Percentiles rank a stretch among this genome's conserved stretches.
These are phyloP conservation scores for Fusarium setosum DNA, from an alignment of 2,329 filamentous ascomycete species.

Conservation along the genomic window DNA sequence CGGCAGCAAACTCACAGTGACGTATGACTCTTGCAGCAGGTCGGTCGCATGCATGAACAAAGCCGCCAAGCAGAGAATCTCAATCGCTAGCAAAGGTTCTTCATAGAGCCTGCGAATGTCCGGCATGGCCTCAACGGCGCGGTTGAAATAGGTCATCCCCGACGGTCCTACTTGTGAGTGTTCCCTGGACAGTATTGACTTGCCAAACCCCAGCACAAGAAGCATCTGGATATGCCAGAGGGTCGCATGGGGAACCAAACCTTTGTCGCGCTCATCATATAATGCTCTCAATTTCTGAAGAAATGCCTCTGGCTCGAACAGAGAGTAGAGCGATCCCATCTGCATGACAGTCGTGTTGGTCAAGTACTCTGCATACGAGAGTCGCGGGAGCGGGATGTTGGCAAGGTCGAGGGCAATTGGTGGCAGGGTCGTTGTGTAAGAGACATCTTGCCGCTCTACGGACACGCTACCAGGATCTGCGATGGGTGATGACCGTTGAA, in stretches of 20 bases:
- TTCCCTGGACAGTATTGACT: slow-evolving; percentile 33
- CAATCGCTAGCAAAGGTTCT: slow-evolving; percentile 31
- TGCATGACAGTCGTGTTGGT: slow-evolving; percentile 31
- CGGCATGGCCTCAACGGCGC: slow-evolving; percentile 29
- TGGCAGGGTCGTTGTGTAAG: slow-evolving; percentile 22
- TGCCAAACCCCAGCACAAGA: slow-evolving; percentile 29
- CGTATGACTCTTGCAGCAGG: slow-evolving; percentile 33
- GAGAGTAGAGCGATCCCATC: slow-evolving; percentile 27
- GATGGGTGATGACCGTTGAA: slow-evolving; percentile 20
- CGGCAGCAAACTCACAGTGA: slow-evolving; percentile 13
- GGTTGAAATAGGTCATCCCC: slow-evolving; percentile 31
- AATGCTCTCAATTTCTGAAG: slow-evolving; percentile 17
- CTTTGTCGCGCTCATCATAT: slow-evolving; percentile 11
- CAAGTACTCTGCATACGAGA: slow-evolving; percentile 31
- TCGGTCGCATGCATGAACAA: slow-evolving; percentile 37
- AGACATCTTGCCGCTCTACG: slow-evolving; percentile 29
- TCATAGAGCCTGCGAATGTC: slow-evolving; percentile 32
- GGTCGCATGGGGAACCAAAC: not conserved
- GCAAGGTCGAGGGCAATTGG: slow-evolving; percentile 25
- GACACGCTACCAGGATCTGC: slow-evolving; percentile 24
- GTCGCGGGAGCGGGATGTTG: slow-evolving; percentile 22
- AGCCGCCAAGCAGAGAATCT: slow-evolving; percentile 26
- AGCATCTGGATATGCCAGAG: slow-evolving; percentile 37
- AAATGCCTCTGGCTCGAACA: slow-evolving; percentile 24
- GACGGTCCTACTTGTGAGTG: slow-evolving; percentile 33